Evolutionary conservation across 2,329 filamentous ascomycete genomes (phyloP), one percentile per base, ranked within the genome.

Genomic region (Aspergillus ochraceus): DNA sequence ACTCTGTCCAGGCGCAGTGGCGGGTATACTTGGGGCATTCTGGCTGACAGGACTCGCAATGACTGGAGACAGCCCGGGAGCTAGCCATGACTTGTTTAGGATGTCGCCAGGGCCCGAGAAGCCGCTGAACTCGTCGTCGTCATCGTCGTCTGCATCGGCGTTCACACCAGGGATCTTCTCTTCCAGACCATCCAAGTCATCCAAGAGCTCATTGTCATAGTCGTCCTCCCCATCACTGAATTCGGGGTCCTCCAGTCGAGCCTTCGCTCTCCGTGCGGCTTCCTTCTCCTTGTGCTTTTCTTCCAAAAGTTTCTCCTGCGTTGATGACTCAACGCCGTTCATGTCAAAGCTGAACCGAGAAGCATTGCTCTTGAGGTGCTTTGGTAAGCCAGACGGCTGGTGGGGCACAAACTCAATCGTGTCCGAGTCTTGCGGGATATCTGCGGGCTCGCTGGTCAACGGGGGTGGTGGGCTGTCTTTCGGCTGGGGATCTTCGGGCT

Each of bases 341-440:
- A 88, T 83, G 62, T 89, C 86, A 64, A 89, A 89, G 65, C 86
- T 88, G 68, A 89, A 89, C 10, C 86, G 78, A 2, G 85, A 88
- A 0, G 86, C 83, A 69, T 83, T 85, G 66, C 85, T 88, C 58
- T 76, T 80, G 57, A 81, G 71, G 64, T 81, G 80, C 60, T 75
- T 79, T 2, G 80, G 80, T 39, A 81, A 61, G 6, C 74, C 74
- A 4, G 73, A 64, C 30, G 70, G 65, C 47, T 68, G 66, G 46
- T 68, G 69, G 12, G 69, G 63, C 42, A 71, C 65, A 55, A 70
- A 65, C 32, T 75, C 70, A 42, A 75, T 65, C 14, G 71, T 68
- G 65, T 72, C 71, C 49, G 70, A 64, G 17, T 71, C 73, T 49
- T 67, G 66, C 20, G 63, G 59, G 5, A 54, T 57, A 19, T 6